A percentile compares a stretch with the other conserved stretches of the same genome.
Evolutionary conservation across 805 yeast genomes (phyloP).

Genomic region (Grigorovia transvaalensis): DNA sequence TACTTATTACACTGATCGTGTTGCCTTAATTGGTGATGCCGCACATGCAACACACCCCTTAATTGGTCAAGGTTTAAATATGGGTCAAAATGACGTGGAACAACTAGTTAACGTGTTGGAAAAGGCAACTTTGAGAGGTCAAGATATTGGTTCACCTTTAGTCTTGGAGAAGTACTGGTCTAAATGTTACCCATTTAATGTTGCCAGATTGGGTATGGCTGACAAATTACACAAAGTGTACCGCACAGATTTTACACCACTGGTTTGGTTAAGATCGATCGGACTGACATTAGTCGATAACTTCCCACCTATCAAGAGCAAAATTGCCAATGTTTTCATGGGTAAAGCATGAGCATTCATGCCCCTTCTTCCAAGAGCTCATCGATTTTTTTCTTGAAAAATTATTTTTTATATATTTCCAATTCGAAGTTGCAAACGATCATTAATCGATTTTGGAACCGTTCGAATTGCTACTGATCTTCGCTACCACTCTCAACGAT

Average conservation of each 20-base stretch:
- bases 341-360: conserved; percentile 9
- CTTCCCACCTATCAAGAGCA: conserved; percentile 53
- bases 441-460: too few relatives aligned
- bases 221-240: conserved; percentile 88
- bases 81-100: conserved; percentile 92
- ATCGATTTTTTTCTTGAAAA: too few relatives aligned
- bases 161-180: conserved; percentile 83
- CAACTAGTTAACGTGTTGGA: conserved; percentile 61
- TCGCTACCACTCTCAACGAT: background rate
- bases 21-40: conserved; percentile 95
- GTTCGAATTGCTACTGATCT: background rate
- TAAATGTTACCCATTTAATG: conserved; percentile 72
- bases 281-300: conserved; percentile 67
- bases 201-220: conserved; percentile 72
- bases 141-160: conserved; percentile 75
- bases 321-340: conserved; percentile 51
- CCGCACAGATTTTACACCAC: conserved; percentile 57
- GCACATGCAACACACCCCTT: conserved; percentile 96
- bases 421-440: too few relatives aligned
- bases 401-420: too few relatives aligned
- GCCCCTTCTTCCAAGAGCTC: too few relatives aligned
- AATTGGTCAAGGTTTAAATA: conserved; percentile 95
- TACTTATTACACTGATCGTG: conserved; percentile 68
- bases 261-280: conserved; percentile 62
- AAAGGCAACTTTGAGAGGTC: conserved; percentile 60